Conservation (phyloP, 768 basidiomycete species). For the Lepiota brunneoincarnata region DNA sequence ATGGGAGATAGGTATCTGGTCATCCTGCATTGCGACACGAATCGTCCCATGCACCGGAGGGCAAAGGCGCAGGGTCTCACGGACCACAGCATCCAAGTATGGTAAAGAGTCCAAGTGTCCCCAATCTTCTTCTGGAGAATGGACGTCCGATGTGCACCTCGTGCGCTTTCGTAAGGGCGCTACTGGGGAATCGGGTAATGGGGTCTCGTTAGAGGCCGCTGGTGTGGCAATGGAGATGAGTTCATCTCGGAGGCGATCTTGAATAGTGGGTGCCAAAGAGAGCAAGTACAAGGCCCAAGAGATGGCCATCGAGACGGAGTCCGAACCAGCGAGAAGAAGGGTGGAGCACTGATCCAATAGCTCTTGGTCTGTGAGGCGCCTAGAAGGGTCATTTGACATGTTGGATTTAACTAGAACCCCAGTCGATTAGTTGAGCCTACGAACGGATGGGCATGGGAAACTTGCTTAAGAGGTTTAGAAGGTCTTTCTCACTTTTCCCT, state of each 20-base stretch:
- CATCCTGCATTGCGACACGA: slow-evolving; percentile 52
- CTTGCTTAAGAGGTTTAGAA: slow-evolving; percentile 49
- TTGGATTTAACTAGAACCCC: slow-evolving; percentile 54
- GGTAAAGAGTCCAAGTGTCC: slow-evolving; percentile 40
- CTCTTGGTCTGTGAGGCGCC: slow-evolving; percentile 56
- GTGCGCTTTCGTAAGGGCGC: neutral
- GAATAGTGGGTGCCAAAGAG: slow-evolving; percentile 49
- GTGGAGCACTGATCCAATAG: slow-evolving; percentile 65
- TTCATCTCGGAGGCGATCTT: slow-evolving; percentile 56
- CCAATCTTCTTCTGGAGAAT: slow-evolving; percentile 22
- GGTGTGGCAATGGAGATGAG: slow-evolving; percentile 14
- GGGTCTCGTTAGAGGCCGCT: slow-evolving; percentile 13
- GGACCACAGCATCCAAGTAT: slow-evolving; percentile 55
- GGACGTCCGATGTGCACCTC: too few relatives aligned
- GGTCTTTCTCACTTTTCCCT: slow-evolving; percentile 36
- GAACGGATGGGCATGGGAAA: slow-evolving; percentile 2
- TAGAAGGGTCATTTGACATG: slow-evolving; percentile 39
- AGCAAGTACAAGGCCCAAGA: slow-evolving; percentile 60
- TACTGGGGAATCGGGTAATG: neutral
- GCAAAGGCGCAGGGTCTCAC: slow-evolving; percentile 53
- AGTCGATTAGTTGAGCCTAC: neutral
- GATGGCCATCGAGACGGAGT: slow-evolving; percentile 54
- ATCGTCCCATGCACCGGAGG: slow-evolving; percentile 58
- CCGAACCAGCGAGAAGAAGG: slow-evolving; percentile 63
- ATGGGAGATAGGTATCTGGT: slow-evolving; percentile 49